Percentiles rank a stretch among this genome's conserved stretches.
Conservation (phyloP, 2,329 filamentous ascomycete species). For the Huntiella decipiens region DNA sequence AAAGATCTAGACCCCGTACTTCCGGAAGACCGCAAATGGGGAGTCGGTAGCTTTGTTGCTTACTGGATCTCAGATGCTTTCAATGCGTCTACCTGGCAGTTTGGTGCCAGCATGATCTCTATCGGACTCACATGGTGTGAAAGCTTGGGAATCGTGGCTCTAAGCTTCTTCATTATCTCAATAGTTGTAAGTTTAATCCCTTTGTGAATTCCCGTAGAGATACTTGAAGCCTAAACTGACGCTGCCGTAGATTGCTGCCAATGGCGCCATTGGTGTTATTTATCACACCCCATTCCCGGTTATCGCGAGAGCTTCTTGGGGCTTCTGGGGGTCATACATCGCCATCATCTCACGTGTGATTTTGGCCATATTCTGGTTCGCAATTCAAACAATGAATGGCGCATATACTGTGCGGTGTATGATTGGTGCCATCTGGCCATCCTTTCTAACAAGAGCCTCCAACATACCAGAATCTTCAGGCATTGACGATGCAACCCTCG, state of each 20-base stretch:
- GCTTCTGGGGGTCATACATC: conserved; percentile 25
- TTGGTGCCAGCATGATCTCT: conserved; percentile 17
- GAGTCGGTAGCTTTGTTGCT: conserved; percentile 23
- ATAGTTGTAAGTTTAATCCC: conserved; percentile 21
- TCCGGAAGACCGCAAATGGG: conserved; percentile 24
- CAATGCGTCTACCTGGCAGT: conserved; percentile 17
- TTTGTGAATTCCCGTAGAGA: conserved; percentile 22
- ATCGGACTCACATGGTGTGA: conserved; percentile 18
- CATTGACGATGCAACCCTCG: conserved; percentile 19
- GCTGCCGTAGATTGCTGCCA: conserved; percentile 21
- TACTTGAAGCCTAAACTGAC: conserved; percentile 16
- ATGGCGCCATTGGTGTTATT: conserved; percentile 20
- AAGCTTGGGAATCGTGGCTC: conserved; percentile 15
- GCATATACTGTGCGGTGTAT: conserved; percentile 12
- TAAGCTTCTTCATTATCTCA: conserved; percentile 28
- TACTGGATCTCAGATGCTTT: conserved; percentile 30
- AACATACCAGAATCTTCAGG: conserved; percentile 19
- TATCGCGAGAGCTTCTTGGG: conserved; percentile 21
- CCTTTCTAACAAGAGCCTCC: conserved; percentile 21
- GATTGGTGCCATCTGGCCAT: conserved; percentile 24
- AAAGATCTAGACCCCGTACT: conserved; percentile 19
- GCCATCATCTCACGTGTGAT: conserved; percentile 20
- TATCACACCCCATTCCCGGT: conserved; percentile 22
- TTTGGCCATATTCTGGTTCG: conserved; percentile 18
- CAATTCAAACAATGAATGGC: conserved; percentile 19